Conservation (phyloP, 371 early-diverging fungal species). For the Circinella umbellata region DNA sequence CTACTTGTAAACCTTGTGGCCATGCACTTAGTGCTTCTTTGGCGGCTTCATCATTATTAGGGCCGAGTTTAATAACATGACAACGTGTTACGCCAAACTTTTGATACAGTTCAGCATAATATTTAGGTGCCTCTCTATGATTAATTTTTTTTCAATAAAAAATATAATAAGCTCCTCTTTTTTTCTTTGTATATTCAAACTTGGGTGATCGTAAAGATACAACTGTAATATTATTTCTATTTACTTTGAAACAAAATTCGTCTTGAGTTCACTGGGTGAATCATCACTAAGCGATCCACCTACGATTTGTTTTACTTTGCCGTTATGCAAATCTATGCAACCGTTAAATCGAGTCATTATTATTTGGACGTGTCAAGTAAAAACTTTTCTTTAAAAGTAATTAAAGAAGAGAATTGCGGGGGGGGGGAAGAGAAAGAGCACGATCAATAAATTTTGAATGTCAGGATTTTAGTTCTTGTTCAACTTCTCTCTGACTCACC, state of each 20-base stretch:
- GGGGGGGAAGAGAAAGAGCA: neutral
- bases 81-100: constrained; percentile 77
- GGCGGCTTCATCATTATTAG: constrained; percentile 89
- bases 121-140: constrained; percentile 70
- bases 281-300: constrained; percentile 87
- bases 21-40: constrained; percentile 81
- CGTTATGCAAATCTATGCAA: constrained; percentile 96
- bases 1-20: constrained; percentile 90
- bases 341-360: constrained; percentile 82
- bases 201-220: too few relatives aligned
- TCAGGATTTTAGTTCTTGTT: neutral
- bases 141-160: neutral
- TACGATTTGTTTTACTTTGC: constrained; percentile 98
- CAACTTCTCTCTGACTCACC: too few relatives aligned
- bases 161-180: neutral
- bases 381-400: too few relatives aligned
- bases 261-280: constrained; percentile 68
- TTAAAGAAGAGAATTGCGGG: neutral
- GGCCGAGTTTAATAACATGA: constrained; percentile 95
- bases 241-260: constrained; percentile 92
- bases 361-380: neutral
- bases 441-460: neutral
- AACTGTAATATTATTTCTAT: neutral
- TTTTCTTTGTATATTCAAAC: neutral
- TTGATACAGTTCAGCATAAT: constrained; percentile 85